A percentile compares a stretch with the other conserved stretches of the same genome.
These are phyloP conservation scores for Suillus tomentosus DNA, from an alignment of 768 basidiomycete genomes.

Conservation along the genomic window DNA sequence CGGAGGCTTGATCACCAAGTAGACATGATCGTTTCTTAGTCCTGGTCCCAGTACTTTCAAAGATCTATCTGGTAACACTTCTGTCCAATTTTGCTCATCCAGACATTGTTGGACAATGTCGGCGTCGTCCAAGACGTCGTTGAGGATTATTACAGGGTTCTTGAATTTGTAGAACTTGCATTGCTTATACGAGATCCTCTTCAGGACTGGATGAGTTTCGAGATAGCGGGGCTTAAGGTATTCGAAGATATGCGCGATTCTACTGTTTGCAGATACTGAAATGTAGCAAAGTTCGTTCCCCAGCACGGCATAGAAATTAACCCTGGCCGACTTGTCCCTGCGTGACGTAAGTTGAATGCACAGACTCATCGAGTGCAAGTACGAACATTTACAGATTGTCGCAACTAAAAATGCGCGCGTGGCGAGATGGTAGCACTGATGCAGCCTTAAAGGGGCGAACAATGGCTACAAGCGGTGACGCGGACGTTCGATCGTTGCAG, in stretches of 20 bases:
- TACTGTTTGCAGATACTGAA: not conserved
- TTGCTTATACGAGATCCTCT: not conserved
- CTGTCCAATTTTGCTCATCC: not conserved
- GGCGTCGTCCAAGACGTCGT: not conserved
- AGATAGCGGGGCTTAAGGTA: not conserved
- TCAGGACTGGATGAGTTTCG: not conserved
- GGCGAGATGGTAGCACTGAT: too few species aligned
- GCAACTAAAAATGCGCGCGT: not conserved
- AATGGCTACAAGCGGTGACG: too few species aligned
- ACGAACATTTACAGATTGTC: not conserved
- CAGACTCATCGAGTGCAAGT: not conserved
- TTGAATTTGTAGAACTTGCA: not conserved
- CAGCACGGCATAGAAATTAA: not conserved
- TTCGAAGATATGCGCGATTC: not conserved
- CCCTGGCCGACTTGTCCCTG: not conserved
- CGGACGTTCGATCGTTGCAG: too few species aligned
- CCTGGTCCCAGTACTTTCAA: not conserved
- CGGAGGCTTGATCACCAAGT: constrained; percentile 1
- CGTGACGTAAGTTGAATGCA: not conserved
- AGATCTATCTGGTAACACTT: not conserved
- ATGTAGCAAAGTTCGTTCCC: not conserved
- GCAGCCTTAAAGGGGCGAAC: too few species aligned
- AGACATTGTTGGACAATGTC: not conserved
- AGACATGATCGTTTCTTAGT: not conserved
- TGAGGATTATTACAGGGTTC: not conserved